A percentile compares a stretch with the other conserved stretches of the same genome.
Evolutionary conservation across 352 stramenopile genomes (phyloP).

Genomic region (Phytopythium mirpurense): DNA sequence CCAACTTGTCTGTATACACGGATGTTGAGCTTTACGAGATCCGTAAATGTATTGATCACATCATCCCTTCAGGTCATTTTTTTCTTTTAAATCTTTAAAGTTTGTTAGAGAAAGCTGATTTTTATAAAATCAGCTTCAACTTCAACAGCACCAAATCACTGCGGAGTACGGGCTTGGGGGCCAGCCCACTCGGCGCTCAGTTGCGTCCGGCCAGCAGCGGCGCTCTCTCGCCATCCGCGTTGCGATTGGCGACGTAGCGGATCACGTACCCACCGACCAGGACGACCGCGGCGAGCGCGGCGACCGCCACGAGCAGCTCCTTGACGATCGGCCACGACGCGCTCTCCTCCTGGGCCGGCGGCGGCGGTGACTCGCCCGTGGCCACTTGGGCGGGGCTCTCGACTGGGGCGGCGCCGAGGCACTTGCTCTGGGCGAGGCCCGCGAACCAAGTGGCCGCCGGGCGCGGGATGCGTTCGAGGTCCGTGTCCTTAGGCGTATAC

Average conservation of each 20-base stretch:
- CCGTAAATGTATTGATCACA: no score
- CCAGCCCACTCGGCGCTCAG: no score
- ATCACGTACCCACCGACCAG: conserved; percentile 3
- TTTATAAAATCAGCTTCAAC: no score
- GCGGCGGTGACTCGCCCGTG: not conserved
- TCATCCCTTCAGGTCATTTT: no score
- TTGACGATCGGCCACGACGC: conserved; percentile 5
- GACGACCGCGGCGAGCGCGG: conserved; percentile 1
- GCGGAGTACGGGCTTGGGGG: no score
- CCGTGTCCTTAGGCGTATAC: conserved; percentile 18
- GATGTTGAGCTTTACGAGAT: not conserved
- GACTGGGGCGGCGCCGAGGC: conserved; percentile 9
- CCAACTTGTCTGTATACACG: no score
- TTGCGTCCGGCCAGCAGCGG: conserved; percentile 1
- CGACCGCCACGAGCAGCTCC: conserved; percentile 5
- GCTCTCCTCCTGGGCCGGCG: not conserved
- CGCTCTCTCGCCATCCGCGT: conserved; percentile 1
- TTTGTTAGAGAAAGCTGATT: no score
- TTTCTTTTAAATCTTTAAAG: no score
- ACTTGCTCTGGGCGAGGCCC: conserved; percentile 26
- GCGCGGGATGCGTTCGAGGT: conserved; percentile 32
- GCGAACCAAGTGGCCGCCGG: conserved; percentile 35
- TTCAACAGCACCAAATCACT: no score
- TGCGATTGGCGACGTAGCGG: conserved; percentile 7
- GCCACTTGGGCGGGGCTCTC: not conserved